These are phyloP conservation scores for Cenchrus purpureus DNA, from an alignment of 176 grass and related monocot species.

Conservation along the genomic window DNA sequence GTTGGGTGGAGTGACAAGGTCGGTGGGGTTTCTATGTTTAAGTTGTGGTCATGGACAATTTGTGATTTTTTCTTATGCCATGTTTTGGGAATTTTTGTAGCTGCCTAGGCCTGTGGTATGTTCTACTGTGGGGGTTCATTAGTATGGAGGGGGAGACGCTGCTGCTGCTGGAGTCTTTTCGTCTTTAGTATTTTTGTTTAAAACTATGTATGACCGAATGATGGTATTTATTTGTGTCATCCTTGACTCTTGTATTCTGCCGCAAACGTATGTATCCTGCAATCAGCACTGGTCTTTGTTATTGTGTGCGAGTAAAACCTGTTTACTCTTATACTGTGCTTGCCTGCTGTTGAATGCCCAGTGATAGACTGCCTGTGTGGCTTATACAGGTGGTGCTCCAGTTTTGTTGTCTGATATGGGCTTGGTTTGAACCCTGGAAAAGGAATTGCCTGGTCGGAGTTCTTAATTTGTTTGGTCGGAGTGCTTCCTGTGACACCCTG, in stretches of 20 bases:
- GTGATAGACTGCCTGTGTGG: not conserved
- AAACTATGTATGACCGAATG: slow-evolving; percentile 52
- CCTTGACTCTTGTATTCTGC: slow-evolving; percentile 43
- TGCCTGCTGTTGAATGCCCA: not conserved
- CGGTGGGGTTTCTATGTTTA: slow-evolving; percentile 41
- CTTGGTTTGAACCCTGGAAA: too few species aligned
- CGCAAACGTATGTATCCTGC: slow-evolving; percentile 18
- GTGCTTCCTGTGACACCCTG: too few species aligned
- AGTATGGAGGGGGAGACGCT: slow-evolving; percentile 27
- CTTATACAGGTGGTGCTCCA: too few species aligned
- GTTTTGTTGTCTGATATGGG: too few species aligned
- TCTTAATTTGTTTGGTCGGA: too few species aligned
- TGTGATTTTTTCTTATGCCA: slow-evolving; percentile 56
- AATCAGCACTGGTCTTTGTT: not conserved
- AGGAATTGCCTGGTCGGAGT: too few species aligned
- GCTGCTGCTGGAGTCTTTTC: slow-evolving; percentile 39
- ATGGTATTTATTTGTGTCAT: slow-evolving; percentile 61
- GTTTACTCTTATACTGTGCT: not conserved
- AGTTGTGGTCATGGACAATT: slow-evolving; percentile 57
- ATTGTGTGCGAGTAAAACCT: slow-evolving; percentile 7
- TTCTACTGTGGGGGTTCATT: slow-evolving; percentile 38
- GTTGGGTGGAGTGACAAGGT: slow-evolving; percentile 38
- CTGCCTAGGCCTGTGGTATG: slow-evolving; percentile 51
- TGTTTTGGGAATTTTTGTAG: slow-evolving; percentile 84
- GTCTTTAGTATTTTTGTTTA: slow-evolving; percentile 52